Base-by-base conservation (phyloP, 2,329 filamentous ascomycete species). In the Penicillium verrucosum region DNA sequence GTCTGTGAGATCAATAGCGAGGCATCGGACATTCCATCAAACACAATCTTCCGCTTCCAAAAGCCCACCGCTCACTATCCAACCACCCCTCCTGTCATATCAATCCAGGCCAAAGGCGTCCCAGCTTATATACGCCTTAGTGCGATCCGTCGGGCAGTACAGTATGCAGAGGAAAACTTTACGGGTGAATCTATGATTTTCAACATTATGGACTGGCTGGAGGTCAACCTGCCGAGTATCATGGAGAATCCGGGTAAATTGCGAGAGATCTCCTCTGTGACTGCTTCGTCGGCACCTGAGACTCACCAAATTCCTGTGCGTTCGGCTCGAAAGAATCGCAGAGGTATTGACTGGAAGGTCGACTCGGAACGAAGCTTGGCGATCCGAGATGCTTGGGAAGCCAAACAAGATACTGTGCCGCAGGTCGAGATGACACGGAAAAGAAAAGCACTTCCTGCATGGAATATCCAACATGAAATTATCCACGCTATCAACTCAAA, bases 81-180 rank as follows among this genome's bases (percentile, higher is more conserved):
- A 1, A 74, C 81, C 67, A 66, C 83, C 72, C 73, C 85, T 77
- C 80, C 87, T 1, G 82, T 95, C 10, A 77, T 97, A 36, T 85
- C 87, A 3, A 80, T 97, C 32, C 74, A 84, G 45, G 81, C 86
- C 27, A 83, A 83, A 50, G 76, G 84, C 11, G 81, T 97, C 12
- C 94, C 94, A 21, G 91, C 94, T 4, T 96, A 99, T 68, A 95
- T 97, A 68, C 90, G 93, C 59, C 80, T 99, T 11, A 96, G 92
- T 68, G 87, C 96, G 37, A 85, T 94, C 66, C 88, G 90, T 65
- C 87, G 89, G 73, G 86, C 88, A 1, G 78, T 97, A 5, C 79
- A 83, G 5, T 86, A 93, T 69, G 86, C 92, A 2, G 78, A 85
- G 48, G 82, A 86, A 48, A 85, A 86, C 29, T 81, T 96, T 30